Percentiles rank a stretch among this genome's conserved stretches.
phyloP scores from a whole-genome alignment of 345 rosid genomes.

The Mercurialis annua region DNA sequence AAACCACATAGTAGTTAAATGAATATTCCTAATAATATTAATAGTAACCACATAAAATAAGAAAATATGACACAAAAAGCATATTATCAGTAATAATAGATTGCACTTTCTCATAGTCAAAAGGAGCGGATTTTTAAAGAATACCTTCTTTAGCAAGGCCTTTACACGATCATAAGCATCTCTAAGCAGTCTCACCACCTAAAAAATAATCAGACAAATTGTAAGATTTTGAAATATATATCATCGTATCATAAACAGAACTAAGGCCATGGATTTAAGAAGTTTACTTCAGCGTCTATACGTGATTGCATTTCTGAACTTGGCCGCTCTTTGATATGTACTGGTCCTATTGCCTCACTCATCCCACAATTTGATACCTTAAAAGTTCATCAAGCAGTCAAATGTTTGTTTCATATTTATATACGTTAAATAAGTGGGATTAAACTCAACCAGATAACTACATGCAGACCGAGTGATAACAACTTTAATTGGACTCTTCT shows the following conservation, averaged over 20 bases:
- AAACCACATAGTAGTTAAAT: too few relatives aligned
- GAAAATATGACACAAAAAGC: background rate
- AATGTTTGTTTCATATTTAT: background rate
- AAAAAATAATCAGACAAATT: constrained; percentile 25
- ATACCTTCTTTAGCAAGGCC: constrained; percentile 75
- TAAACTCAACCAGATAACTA: background rate
- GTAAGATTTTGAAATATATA: background rate
- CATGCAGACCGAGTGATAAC: background rate
- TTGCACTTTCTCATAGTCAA: background rate
- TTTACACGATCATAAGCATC: constrained; percentile 96
- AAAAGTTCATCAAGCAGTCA: constrained; percentile 4
- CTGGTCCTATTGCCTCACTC: constrained; percentile 89
- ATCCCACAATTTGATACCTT: constrained; percentile 94
- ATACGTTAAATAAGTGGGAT: background rate
- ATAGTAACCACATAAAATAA: background rate
- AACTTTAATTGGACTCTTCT: background rate
- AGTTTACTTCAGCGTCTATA: constrained; percentile 81
- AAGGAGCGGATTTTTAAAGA: background rate
- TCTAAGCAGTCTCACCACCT: constrained; percentile 91
- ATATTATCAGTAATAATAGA: background rate
- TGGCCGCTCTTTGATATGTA: constrained; percentile 88
- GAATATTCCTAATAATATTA: too few relatives aligned
- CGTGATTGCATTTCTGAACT: constrained; percentile 98
- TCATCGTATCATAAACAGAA: background rate
- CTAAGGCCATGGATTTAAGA: constrained; percentile 4